These are phyloP conservation scores for Chiua sp. DNA, from an alignment of 1,284 basidiomycete genomes.

Conservation along the genomic window DNA sequence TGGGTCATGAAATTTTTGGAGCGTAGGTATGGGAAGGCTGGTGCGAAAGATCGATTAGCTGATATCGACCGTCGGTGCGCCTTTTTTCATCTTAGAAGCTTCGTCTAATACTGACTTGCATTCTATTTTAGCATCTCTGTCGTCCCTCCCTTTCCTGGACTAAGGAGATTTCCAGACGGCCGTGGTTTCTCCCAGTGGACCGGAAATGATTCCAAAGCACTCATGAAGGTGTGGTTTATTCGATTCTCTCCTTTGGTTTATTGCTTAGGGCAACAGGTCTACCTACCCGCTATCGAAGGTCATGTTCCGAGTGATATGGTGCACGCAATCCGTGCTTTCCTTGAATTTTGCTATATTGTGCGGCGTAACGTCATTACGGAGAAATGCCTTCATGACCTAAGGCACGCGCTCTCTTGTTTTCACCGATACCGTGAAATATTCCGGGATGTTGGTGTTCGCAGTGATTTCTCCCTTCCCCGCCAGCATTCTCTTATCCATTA, in stretches of 20 bases:
- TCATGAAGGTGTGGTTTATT: conserved; percentile 13
- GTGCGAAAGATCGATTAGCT: background rate
- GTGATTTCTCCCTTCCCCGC: background rate
- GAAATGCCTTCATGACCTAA: background rate
- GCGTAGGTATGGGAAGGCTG: background rate
- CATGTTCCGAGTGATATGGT: conserved; percentile 4
- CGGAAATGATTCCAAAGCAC: conserved; percentile 14
- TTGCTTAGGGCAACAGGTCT: background rate
- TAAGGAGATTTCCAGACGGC: conserved; percentile 9
- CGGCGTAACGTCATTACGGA: background rate
- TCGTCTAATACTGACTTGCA: background rate
- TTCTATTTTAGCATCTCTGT: conserved; percentile 2
- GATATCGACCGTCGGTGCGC: background rate
- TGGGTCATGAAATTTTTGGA: background rate
- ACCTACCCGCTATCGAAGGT: conserved; percentile 8
- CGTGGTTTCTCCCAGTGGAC: conserved; percentile 14
- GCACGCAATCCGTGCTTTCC: background rate
- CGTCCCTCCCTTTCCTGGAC: conserved; percentile 4
- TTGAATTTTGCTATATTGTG: background rate
- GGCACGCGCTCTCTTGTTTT: background rate
- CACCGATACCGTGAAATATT: background rate
- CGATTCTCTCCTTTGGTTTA: background rate
- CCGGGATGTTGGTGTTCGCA: background rate
- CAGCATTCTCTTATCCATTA: conserved; percentile 9
- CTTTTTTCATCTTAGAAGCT: background rate